Evolutionary conservation across 306 rosid species (phyloP).

Genomic region (Luffa aegyptiaca): DNA sequence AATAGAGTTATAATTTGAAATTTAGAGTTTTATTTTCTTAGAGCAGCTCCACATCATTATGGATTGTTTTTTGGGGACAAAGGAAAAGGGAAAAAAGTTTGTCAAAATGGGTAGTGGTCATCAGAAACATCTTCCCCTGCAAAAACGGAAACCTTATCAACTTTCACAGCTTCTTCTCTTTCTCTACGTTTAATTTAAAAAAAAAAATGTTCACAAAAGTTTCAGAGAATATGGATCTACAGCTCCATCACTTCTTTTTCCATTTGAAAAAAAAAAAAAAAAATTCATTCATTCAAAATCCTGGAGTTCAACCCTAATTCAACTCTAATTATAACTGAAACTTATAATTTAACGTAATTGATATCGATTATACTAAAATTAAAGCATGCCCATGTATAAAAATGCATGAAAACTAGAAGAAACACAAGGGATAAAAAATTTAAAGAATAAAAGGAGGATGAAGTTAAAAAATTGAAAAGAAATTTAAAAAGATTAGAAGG

Average conservation of each 20-base stretch:
- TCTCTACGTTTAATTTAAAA: neutral
- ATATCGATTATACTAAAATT: neutral
- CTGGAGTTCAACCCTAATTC: too few species aligned
- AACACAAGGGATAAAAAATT: neutral
- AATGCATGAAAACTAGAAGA: neutral
- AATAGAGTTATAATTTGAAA: too few species aligned
- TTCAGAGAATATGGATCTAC: neutral
- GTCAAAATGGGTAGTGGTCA: neutral
- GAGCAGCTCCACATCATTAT: neutral
- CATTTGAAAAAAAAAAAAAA: too few species aligned
- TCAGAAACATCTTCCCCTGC: neutral
- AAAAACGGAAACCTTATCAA: neutral
- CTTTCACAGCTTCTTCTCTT: neutral
- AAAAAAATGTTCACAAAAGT: neutral
- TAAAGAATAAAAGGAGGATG: too few species aligned
- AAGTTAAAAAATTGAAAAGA: neutral
- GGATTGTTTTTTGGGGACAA: neutral
- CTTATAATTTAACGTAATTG: too few species aligned
- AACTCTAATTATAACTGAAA: too few species aligned
- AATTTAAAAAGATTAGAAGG: neutral
- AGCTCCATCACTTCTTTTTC: neutral
- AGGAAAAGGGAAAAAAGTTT: neutral
- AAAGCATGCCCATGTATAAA: neutral
- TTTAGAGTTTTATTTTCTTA: too few species aligned
- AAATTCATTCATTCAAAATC: too few species aligned